Conservation (phyloP, 768 basidiomycete genomes). For the Mycena galericulata region DNA sequence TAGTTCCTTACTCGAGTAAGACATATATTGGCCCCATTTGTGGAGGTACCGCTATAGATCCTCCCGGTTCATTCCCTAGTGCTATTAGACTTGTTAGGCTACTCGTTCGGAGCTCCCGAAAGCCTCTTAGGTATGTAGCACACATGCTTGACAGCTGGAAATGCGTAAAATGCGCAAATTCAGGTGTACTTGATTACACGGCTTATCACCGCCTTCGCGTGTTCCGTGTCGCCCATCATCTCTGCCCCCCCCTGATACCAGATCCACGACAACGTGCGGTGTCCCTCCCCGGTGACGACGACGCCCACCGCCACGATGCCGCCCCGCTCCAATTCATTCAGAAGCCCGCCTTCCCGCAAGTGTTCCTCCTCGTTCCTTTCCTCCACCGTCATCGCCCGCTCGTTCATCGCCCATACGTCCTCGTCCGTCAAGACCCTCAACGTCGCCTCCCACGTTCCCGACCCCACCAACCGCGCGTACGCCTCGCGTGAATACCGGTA, state of each 20-base stretch:
- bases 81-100: too few species aligned
- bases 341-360: not conserved
- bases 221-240: not conserved
- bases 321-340: not conserved
- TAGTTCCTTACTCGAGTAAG: too few species aligned
- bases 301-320: not conserved
- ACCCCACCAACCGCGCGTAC: constrained; percentile 7
- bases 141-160: not conserved
- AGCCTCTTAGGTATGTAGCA: too few species aligned
- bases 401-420: constrained; percentile 35
- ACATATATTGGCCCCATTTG: too few species aligned
- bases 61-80: too few species aligned
- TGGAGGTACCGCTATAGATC: too few species aligned
- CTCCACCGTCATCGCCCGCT: not conserved
- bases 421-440: constrained; percentile 21
- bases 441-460: constrained; percentile 29
- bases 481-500: constrained; percentile 36
- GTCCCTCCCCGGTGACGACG: not conserved
- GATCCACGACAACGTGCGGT: not conserved
- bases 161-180: not conserved
- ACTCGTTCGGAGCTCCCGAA: too few species aligned
- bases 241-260: not conserved
- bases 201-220: not conserved
- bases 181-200: not conserved
- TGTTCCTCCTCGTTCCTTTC: not conserved